Percentiles rank a stretch among this genome's conserved stretches.
phyloP scores from a whole-genome alignment of 768 basidiomycete genomes.

The Boletus coccyginus region DNA sequence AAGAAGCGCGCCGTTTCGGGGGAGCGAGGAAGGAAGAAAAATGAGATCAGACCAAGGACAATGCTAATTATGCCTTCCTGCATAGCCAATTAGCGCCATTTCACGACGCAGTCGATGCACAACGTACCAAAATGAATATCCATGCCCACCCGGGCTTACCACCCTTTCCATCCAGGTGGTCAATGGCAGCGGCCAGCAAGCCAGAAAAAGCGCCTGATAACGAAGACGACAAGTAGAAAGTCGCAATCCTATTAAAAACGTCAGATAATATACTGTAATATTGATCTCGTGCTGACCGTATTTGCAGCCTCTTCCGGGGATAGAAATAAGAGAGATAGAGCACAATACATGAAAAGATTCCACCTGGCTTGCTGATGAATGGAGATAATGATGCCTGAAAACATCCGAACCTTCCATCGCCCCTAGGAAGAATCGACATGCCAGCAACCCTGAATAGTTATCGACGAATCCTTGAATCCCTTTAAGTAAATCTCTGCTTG shows the following conservation, averaged over 20 bases:
- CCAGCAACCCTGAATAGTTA: slow-evolving; percentile 52
- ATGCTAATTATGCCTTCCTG: slow-evolving; percentile 64
- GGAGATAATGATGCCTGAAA: neutral
- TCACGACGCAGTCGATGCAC: neutral
- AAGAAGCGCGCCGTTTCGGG: slow-evolving; percentile 50
- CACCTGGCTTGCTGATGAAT: slow-evolving; percentile 36
- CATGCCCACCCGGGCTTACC: slow-evolving; percentile 60
- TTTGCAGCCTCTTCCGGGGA: slow-evolving; percentile 29
- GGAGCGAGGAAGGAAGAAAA: slow-evolving; percentile 46
- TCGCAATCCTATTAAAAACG: slow-evolving; percentile 31
- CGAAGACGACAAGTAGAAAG: slow-evolving; percentile 45
- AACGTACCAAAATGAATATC: slow-evolving; percentile 53
- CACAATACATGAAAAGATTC: slow-evolving; percentile 57
- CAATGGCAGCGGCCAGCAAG: slow-evolving; percentile 57
- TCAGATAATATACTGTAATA: slow-evolving; percentile 2
- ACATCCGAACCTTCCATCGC: slow-evolving; percentile 50
- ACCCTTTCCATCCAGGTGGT: slow-evolving; percentile 47
- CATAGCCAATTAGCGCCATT: neutral
- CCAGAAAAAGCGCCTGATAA: slow-evolving; percentile 64
- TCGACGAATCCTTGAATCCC: slow-evolving; percentile 39
- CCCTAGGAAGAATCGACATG: slow-evolving; percentile 49
- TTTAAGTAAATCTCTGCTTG: neutral
- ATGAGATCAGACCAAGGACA: slow-evolving; percentile 26
- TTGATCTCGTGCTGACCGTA: slow-evolving; percentile 8
- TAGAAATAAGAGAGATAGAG: slow-evolving; percentile 54